phyloP scores from a whole-genome alignment of 2,329 filamentous ascomycete genomes.

The Dendryphion nanum region DNA sequence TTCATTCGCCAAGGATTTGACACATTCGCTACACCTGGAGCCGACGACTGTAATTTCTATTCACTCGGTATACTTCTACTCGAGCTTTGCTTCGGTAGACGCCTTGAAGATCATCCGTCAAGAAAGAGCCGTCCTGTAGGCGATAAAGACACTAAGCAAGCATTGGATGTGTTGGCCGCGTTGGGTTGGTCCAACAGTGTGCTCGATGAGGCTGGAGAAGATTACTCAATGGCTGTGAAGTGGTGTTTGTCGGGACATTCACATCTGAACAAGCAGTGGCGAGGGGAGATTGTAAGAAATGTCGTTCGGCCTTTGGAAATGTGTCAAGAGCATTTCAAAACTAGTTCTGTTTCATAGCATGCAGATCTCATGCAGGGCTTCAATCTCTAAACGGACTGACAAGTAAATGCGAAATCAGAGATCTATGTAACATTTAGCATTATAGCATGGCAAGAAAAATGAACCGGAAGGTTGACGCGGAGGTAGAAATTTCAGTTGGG shows the following conservation, averaged over 20 bases:
- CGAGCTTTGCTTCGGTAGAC: conserved; percentile 16
- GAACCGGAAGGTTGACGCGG: too few species aligned
- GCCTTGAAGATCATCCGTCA: conserved; percentile 16
- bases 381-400: too few species aligned
- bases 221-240: conserved; percentile 16
- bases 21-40: conserved; percentile 26
- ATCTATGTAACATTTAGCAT: too few species aligned
- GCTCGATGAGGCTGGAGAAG: conserved; percentile 13
- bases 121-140: conserved; percentile 8
- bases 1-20: conserved; percentile 69
- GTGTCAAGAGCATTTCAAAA: conserved; percentile 14
- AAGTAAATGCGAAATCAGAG: too few species aligned
- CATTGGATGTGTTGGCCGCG: conserved; percentile 15
- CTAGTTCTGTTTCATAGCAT: too few species aligned
- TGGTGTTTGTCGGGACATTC: conserved; percentile 15
- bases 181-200: conserved; percentile 13
- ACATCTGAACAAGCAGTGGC: conserved; percentile 9
- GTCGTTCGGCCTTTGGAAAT: conserved; percentile 15
- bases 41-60: conserved; percentile 13
- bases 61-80: conserved; percentile 19
- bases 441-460: too few species aligned
- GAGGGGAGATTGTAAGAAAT: conserved; percentile 13
- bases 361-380: too few species aligned
- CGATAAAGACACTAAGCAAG: conserved; percentile 8
- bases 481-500: too few species aligned